Base-by-base conservation (phyloP, 1,284 basidiomycete genomes). In the Ustilago tritici region DNA sequence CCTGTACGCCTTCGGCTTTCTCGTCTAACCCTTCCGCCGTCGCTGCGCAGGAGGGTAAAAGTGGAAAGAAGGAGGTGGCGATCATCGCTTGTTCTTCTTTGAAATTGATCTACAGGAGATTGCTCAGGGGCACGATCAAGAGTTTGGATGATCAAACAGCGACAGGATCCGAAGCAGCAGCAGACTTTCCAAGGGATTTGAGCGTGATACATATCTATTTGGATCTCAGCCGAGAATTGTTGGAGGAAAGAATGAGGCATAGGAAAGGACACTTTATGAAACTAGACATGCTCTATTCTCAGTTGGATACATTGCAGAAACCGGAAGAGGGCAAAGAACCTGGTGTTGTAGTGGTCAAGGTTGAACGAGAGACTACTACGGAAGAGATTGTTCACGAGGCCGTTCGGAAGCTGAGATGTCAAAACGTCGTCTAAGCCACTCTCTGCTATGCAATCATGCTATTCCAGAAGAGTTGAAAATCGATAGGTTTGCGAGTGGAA, bases 201-300 rank as follows among this genome's bases (percentile, higher is more conserved):
- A 56, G 35, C 10, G 93, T 93, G 8, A 91, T 90, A 83, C 95
- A 97, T 82, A 91, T 96, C 60, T 95, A 92, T 85, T 91, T 96
- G 79, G 88, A 92, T 56, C 94, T 94, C 3, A 86, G 89, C 23
- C 87, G 88, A 47, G 89, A 91, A 34, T 86, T 92, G 56, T 86
- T 97, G 55, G 80, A 89, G 78, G 89, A 91, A 56, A 88, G 95
- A 47, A 94, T 98, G 90, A 82, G 87, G 79, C 88, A 88, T 61
- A 88, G 95, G 35, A 87, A 91, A 74, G 91, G 91, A 0, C 95
- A 98, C 87, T 97, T 94, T 79, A 94, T 98, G 92, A 95, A 95
- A 86, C 90, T 91, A 31, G 84, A 86, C 28, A 96, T 98, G 95
- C 88, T 98, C 73, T 92, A 92, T 61, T 92, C 92, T 74, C 95